phyloP scores from a whole-genome alignment of 139 green algal genomes.

The Eudorina sp. region DNA sequence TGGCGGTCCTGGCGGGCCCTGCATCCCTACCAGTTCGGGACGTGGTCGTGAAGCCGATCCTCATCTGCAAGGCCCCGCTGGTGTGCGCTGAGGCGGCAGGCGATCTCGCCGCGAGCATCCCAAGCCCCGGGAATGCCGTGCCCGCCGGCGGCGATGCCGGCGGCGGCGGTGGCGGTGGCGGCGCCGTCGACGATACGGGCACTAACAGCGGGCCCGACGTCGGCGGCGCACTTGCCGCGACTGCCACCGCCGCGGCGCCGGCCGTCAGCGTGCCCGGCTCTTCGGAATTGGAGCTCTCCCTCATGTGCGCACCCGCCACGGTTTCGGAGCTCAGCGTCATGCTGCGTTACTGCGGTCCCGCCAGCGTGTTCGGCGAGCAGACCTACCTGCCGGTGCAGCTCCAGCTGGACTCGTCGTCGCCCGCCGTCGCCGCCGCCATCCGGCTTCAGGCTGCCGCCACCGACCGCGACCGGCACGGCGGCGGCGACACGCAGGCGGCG shows the following conservation, averaged over 20 bases:
- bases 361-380: constrained; percentile 36
- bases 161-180: not conserved
- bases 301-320: constrained; percentile 9
- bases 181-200: not conserved
- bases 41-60: constrained; percentile 26
- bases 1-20: constrained; percentile 21
- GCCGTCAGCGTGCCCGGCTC: not conserved
- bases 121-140: no score
- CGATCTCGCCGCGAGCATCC: constrained; percentile 4
- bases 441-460: constrained; percentile 35
- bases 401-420: constrained; percentile 37
- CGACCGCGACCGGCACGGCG: constrained; percentile 19
- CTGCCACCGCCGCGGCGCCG: not conserved
- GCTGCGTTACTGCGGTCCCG: constrained; percentile 45
- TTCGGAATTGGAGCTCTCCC: constrained; percentile 20
- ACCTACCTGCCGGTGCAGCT: constrained; percentile 46
- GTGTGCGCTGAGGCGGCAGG: not conserved
- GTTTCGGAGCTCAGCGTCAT: constrained; percentile 33
- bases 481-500: constrained; percentile 34
- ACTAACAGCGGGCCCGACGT: not conserved
- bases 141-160: not conserved
- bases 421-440: constrained; percentile 33
- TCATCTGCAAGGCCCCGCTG: constrained; percentile 45
- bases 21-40: not conserved
- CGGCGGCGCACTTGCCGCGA: not conserved